Base-by-base conservation (phyloP, 768 basidiomycete species). In the Mrakia blollopis region DNA sequence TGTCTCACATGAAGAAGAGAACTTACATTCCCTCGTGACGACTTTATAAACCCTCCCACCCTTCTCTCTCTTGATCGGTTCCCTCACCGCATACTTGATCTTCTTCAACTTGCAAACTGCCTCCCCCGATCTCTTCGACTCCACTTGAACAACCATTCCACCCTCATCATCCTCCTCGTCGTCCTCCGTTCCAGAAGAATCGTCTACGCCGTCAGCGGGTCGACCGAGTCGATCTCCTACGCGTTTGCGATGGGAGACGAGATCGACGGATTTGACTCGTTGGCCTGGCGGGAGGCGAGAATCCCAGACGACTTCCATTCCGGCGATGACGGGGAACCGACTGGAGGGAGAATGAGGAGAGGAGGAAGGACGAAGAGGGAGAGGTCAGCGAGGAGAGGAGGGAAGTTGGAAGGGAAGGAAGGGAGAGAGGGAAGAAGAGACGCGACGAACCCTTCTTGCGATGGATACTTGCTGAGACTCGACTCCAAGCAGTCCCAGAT, bases 291-390 rank as follows among this genome's bases (percentile, higher is more conserved):
- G 87, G 60, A 86, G 86, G 39, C 88, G 87, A 52, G 92, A 94
- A 82, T 97, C 93, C 94, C 93, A 95, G 25, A 88, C 87, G 13
- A 95, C 90, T 16, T 88, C 89, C 54, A 95, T 87, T 25, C 94
- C 94, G 32, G 93, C 91, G 52, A 96, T 86, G 18, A 93, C 87
- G 0, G 94, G 93, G 84, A 97, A 97, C 18, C 94, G 92, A 30
- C 93, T 94, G 72, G n/a, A 25, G 52, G 35, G 23, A 21, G 35
- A 8, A 39, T 23, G 30, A 18, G 47, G 7, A 32, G 54, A 14
- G 50, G 71, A 65, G 47, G 11, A 41, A 11, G 39, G 11, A 41
- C n/a, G n/a, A 11, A 44, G 44, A 44, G 44, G 3, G 7, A 14
- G 14, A 44, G 10, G 44, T 44, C 5, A 44, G 44, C 14, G 10